Conservation (phyloP, 1,284 basidiomycete genomes). For the Rugosomyces carneus region DNA sequence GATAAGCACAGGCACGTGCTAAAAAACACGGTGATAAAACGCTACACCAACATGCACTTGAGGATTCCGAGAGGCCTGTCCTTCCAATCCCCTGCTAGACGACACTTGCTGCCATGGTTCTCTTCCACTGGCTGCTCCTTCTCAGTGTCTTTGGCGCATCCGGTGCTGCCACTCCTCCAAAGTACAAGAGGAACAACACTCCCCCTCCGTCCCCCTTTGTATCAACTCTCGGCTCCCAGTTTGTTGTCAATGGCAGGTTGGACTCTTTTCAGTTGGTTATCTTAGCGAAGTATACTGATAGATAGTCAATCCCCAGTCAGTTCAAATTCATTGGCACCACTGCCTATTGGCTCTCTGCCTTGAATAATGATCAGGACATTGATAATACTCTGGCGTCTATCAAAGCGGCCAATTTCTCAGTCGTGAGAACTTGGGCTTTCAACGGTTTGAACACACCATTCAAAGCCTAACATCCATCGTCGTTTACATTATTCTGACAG, state of each 20-base stretch:
- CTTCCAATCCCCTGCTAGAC: constrained; percentile 13
- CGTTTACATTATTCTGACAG: constrained; percentile 21
- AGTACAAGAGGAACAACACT: constrained; percentile 14
- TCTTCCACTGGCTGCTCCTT: constrained; percentile 24
- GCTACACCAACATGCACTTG: constrained; percentile 8
- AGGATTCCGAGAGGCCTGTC: constrained; percentile 2
- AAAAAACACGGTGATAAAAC: constrained; percentile 11
- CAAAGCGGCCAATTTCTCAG: constrained; percentile 49
- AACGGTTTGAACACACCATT: constrained; percentile 35
- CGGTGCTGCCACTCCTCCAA: constrained; percentile 20
- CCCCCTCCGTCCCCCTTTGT: constrained; percentile 32
- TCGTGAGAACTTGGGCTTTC: constrained; percentile 63
- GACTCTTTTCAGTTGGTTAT: background rate
- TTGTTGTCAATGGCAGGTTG: constrained; percentile 47
- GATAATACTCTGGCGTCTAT: constrained; percentile 52
- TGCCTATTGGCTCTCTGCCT: constrained; percentile 58
- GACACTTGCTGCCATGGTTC: constrained; percentile 25
- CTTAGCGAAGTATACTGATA: background rate
- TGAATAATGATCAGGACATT: constrained; percentile 54
- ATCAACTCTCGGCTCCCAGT: constrained; percentile 33
- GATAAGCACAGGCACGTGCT: constrained; percentile 13
- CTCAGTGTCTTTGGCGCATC: constrained; percentile 24
- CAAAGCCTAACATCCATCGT: constrained; percentile 12
- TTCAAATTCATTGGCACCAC: constrained; percentile 60
- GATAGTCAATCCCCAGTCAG: constrained; percentile 26